phyloP scores from a whole-genome alignment of 2,329 filamentous ascomycete species.

The Furcasterigmium furcatum region DNA sequence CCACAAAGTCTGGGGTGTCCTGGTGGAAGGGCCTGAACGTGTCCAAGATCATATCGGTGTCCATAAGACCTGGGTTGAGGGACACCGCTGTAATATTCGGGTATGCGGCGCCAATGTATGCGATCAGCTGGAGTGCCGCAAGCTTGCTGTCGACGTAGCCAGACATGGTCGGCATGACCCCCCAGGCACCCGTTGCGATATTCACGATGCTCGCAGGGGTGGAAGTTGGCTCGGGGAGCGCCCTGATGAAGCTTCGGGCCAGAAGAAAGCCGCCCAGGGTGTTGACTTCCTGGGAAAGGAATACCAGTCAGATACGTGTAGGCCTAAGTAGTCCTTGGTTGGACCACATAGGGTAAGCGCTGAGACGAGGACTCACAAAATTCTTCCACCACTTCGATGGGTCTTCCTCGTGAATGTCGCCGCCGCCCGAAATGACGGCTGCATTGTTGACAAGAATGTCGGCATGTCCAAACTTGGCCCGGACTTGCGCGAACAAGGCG shows the following conservation, averaged over 20 bases:
- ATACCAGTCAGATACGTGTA: neutral
- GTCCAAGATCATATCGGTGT: constrained; percentile 21
- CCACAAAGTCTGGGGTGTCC: constrained; percentile 22
- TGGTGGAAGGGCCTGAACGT: constrained; percentile 19
- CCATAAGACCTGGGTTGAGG: constrained; percentile 26
- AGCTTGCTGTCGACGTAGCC: constrained; percentile 25
- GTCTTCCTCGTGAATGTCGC: neutral
- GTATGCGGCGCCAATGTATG: constrained; percentile 24
- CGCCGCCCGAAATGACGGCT: constrained; percentile 9
- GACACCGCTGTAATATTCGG: constrained; percentile 20
- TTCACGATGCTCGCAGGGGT: constrained; percentile 18
- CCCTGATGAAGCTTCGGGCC: constrained; percentile 17
- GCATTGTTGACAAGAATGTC: constrained; percentile 42
- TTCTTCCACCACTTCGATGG: constrained; percentile 2
- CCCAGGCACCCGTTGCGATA: constrained; percentile 15
- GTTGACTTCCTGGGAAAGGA: constrained; percentile 25
- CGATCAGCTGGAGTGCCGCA: constrained; percentile 21
- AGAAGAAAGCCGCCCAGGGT: constrained; percentile 33
- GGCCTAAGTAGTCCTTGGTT: neutral
- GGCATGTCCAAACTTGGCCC: constrained; percentile 29
- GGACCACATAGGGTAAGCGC: neutral
- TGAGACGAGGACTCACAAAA: neutral
- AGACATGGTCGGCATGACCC: constrained; percentile 14
- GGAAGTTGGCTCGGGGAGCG: constrained; percentile 3
- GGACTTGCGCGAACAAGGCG: constrained; percentile 28